Evolutionary conservation across 108 stramenopile species (phyloP).

Genomic region (Fistulifera solaris): DNA sequence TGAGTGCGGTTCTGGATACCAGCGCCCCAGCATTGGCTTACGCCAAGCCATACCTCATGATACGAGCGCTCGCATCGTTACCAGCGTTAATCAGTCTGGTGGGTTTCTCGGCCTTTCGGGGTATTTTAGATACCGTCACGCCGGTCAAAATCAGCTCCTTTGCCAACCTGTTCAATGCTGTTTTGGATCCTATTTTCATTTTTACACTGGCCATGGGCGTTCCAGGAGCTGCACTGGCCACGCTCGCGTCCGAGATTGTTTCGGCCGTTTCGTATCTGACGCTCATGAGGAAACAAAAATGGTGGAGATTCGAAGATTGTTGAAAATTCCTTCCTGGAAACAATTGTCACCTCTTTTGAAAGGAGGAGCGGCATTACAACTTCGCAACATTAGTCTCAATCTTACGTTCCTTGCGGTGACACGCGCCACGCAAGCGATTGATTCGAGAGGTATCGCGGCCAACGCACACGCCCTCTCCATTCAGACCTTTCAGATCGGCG

Average conservation of each 20-base stretch:
- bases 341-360: conserved; percentile 54
- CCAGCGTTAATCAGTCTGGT: conserved; percentile 72
- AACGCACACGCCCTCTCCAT: conserved; percentile 82
- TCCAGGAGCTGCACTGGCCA: conserved; percentile 80
- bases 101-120: conserved; percentile 51
- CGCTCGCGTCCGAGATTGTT: conserved; percentile 61
- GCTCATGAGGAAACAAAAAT: conserved; percentile 43
- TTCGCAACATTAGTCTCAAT: conserved; percentile 80
- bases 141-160: conserved; percentile 75
- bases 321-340: conserved; percentile 47
- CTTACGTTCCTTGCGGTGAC: conserved; percentile 74
- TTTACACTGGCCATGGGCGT: conserved; percentile 73
- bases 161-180: conserved; percentile 73
- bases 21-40: conserved; percentile 76
- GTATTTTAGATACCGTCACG: conserved; percentile 67
- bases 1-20: conserved; percentile 42
- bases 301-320: conserved; percentile 48
- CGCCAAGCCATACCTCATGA: conserved; percentile 75
- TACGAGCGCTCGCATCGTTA: conserved; percentile 76
- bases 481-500: conserved; percentile 82
- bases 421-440: conserved; percentile 74
- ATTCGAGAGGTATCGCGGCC: conserved; percentile 73
- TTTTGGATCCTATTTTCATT: conserved; percentile 80
- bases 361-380: conserved; percentile 72
- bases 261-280: conserved; percentile 51